Percentiles rank a stretch among this genome's conserved stretches.
Evolutionary conservation across 768 basidiomycete genomes (phyloP).

Genomic region (Naganishia randhawae): DNA sequence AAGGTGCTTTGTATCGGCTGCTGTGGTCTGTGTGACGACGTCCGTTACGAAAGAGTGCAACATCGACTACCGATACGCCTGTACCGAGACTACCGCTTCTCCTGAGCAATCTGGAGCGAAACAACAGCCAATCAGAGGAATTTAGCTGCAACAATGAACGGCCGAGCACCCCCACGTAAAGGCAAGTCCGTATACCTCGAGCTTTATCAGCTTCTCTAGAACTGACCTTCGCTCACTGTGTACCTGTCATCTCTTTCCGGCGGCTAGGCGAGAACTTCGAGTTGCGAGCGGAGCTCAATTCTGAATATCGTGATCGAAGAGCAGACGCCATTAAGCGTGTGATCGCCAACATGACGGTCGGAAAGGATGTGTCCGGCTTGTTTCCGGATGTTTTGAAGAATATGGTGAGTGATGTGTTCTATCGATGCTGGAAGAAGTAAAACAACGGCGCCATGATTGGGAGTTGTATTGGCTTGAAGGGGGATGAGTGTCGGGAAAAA

Average conservation of each 20-base stretch:
- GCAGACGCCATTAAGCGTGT: slow-evolving; percentile 98
- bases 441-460: background rate
- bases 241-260: background rate
- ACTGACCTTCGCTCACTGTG: background rate
- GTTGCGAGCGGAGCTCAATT: slow-evolving; percentile 93
- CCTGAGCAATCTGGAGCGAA: background rate
- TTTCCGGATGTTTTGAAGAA: slow-evolving; percentile 99
- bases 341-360: slow-evolving; percentile 98
- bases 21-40: background rate
- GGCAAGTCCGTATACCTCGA: slow-evolving; percentile 15
- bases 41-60: background rate
- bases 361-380: slow-evolving; percentile 82
- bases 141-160: slow-evolving; percentile 12
- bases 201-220: background rate
- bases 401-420: slow-evolving; percentile 52
- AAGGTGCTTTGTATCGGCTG: background rate
- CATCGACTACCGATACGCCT: background rate
- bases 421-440: background rate
- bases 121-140: background rate
- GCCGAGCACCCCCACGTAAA: slow-evolving; percentile 30
- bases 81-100: background rate
- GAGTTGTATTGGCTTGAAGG: no score
- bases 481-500: no score
- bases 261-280: slow-evolving; percentile 88
- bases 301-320: slow-evolving; percentile 87